phyloP scores from a whole-genome alignment of 768 basidiomycete species.

The Candolleomyces efflorescens region DNA sequence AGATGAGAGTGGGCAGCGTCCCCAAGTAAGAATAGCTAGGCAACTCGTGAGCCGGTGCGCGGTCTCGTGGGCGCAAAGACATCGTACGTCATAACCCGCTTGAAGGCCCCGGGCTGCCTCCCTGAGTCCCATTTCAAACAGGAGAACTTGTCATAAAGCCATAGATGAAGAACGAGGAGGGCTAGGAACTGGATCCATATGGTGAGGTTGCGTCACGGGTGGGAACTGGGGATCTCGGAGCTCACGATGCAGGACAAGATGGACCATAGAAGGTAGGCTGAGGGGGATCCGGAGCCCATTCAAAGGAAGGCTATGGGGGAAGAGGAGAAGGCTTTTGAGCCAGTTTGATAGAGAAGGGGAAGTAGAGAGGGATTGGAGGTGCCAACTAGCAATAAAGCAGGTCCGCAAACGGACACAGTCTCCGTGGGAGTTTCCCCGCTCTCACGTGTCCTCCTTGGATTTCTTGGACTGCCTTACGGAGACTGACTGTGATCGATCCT shows the following conservation, averaged over 20 bases:
- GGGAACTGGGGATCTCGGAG: slow-evolving; percentile 35
- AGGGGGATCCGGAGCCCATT: slow-evolving; percentile 73
- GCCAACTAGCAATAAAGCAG: not conserved
- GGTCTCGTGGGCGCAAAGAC: not conserved
- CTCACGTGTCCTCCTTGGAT: not conserved
- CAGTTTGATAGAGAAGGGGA: slow-evolving; percentile 15
- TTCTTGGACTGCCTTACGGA: no score
- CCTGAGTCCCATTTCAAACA: slow-evolving; percentile 74
- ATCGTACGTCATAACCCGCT: slow-evolving; percentile 82
- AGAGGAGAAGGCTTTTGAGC: not conserved
- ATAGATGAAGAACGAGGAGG: slow-evolving; percentile 73
- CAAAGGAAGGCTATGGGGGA: slow-evolving; percentile 11
- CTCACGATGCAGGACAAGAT: slow-evolving; percentile 59
- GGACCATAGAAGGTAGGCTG: slow-evolving; percentile 75
- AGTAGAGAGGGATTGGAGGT: not conserved
- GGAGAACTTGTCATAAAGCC: slow-evolving; percentile 73
- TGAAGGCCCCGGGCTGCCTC: slow-evolving; percentile 80
- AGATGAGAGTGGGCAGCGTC: slow-evolving; percentile 59
- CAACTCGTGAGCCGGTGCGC: slow-evolving; percentile 13
- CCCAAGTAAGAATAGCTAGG: slow-evolving; percentile 75
- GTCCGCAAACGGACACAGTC: not conserved
- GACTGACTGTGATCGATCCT: not conserved
- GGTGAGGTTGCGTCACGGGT: slow-evolving; percentile 35
- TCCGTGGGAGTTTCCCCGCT: not conserved
- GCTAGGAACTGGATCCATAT: slow-evolving; percentile 48